Conservation (phyloP, 164 flowering plant species). For the Vitis rotundifolia region DNA sequence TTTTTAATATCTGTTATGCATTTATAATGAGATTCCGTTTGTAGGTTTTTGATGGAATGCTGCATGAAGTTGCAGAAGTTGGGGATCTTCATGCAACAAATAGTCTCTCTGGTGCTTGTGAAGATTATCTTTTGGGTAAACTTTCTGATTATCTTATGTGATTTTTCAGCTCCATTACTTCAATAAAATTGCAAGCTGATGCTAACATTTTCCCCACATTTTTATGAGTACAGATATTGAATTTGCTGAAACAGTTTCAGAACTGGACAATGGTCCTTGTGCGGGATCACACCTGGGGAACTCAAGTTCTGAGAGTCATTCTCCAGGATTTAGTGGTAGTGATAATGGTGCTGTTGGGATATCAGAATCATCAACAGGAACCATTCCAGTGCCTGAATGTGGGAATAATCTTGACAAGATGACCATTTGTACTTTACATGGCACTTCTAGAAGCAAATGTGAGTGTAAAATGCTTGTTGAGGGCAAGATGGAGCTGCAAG, state of each 20-base stretch:
- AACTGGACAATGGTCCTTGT: constrained; percentile 32
- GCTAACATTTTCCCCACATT: not conserved
- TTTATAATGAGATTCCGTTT: constrained; percentile 4
- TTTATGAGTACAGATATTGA: constrained; percentile 42
- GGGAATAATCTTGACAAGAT: constrained; percentile 30
- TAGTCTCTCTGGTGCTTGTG: constrained; percentile 43
- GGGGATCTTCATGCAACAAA: constrained; percentile 42
- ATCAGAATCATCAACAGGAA: constrained; percentile 33
- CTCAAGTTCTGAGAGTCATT: constrained; percentile 40
- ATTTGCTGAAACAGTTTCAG: constrained; percentile 35
- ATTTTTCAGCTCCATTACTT: not conserved
- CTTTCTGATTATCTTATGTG: not conserved
- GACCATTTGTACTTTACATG: constrained; percentile 31
- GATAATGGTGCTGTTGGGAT: constrained; percentile 33
- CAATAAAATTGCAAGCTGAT: not conserved
- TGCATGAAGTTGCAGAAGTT: constrained; percentile 45
- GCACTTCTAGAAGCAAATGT: constrained; percentile 31
- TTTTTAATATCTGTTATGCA: not conserved
- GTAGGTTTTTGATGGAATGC: constrained; percentile 51
- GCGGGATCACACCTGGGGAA: constrained; percentile 30
- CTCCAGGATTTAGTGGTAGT: constrained; percentile 35
- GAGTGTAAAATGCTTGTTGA: constrained; percentile 29
- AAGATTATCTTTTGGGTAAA: constrained; percentile 65
- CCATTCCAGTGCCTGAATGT: constrained; percentile 30
- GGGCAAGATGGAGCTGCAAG: constrained; percentile 33